Conservation (phyloP, 164 flowering plant species). For the Liquidambar formosana region DNA sequence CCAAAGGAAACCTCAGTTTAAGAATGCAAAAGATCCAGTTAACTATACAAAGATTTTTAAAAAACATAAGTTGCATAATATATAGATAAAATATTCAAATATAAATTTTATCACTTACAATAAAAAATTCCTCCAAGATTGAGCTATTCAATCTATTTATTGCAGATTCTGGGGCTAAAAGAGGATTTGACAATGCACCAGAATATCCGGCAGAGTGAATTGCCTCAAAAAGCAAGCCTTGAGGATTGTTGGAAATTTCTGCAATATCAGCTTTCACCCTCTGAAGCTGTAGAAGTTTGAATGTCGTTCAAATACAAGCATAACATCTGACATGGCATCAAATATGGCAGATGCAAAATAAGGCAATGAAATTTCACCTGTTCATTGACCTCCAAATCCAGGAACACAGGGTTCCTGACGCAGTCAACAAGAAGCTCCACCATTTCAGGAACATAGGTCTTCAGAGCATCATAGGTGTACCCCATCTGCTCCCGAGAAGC, state of each 20-base stretch:
- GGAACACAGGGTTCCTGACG: slow-evolving; percentile 84
- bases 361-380: slow-evolving; percentile 46
- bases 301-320: slow-evolving; percentile 5
- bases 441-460: slow-evolving; percentile 85
- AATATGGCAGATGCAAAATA: not conserved
- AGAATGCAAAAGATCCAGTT: slow-evolving; percentile 2
- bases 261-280: slow-evolving; percentile 70
- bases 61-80: not conserved
- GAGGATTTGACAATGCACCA: slow-evolving; percentile 80
- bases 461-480: slow-evolving; percentile 80
- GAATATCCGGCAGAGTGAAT: slow-evolving; percentile 82
- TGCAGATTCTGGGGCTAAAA: slow-evolving; percentile 77
- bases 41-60: not conserved
- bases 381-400: slow-evolving; percentile 95
- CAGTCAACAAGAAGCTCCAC: slow-evolving; percentile 81
- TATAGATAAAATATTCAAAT: not conserved
- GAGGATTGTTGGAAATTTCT: slow-evolving; percentile 75
- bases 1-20: slow-evolving; percentile 14
- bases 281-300: slow-evolving; percentile 47
- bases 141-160: slow-evolving; percentile 49
- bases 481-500: slow-evolving; percentile 92
- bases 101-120: slow-evolving; percentile 43
- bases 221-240: slow-evolving; percentile 82
- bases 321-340: not conserved
- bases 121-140: slow-evolving; percentile 76